Evolutionary conservation across 169 alveolate genomes (phyloP), one percentile per base, ranked within the genome.

Genomic region (Eimeria acervulina): DNA sequence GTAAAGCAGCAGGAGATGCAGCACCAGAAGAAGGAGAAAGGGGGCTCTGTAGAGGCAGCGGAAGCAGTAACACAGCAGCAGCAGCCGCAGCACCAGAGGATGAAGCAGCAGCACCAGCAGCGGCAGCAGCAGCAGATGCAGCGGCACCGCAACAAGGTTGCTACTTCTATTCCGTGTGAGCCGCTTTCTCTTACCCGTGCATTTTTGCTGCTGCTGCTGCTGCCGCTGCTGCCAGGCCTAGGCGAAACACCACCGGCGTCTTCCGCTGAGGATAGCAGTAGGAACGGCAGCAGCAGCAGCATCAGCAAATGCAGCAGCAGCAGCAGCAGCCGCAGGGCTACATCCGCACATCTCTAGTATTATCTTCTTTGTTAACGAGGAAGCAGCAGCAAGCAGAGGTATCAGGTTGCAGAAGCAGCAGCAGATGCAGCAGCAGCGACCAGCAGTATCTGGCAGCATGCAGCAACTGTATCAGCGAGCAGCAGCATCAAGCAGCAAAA

Each of bases 171-270:
- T 10, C 59, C 59, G 21, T 51, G 21, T 12, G 59, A 10, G 15
- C 21, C 15, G 2, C 59, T 10, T 51, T 51, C 15, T 12, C 78
- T 28, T 12, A 28, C 78, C 78, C 36, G 78, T 66, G 78, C 13
- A 28, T 66, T 12, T 17, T 17, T 63, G 84, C 47, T 72, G 84
- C 84, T 72, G 84, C 84, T 72, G 84, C 47, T 72, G 84, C 84
- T 72, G 84, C 84, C 28, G 83, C 40, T 72, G 84, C 47, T 66
- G 31, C 40, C 78, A 66, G 28, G 40, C 13, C 28, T 23, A 26
- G 78, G 36, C 40, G 78, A 23, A 66, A 1, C 78, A 23, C 40
- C 78, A 66, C 40, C 36, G 19, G 2, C 8, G 28, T 36, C 85
- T 23, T 40, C 40, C 28, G 85, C 85, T n/a, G 85, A 23, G 28